A percentile compares a stretch with the other conserved stretches of the same genome.
phyloP scores from a whole-genome alignment of 495 filamentous ascomycete genomes.

The Aspergillus bridgeri region DNA sequence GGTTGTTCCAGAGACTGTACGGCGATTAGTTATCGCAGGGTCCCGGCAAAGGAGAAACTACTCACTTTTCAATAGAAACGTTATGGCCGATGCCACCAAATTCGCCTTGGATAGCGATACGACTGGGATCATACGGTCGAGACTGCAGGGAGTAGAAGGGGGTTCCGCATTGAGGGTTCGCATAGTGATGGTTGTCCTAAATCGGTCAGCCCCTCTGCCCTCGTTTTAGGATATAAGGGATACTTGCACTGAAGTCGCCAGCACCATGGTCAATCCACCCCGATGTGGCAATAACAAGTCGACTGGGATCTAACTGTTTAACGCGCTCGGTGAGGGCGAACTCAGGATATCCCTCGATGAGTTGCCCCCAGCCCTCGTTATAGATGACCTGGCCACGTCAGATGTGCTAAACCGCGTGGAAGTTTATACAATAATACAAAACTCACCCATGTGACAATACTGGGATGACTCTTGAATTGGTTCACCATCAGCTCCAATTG shows the following conservation, averaged over 20 bases:
- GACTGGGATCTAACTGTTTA: slow-evolving; percentile 54
- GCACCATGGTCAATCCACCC: slow-evolving; percentile 63
- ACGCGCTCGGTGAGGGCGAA: slow-evolving; percentile 52
- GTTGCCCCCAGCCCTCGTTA: slow-evolving; percentile 70
- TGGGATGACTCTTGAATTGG: slow-evolving; percentile 60
- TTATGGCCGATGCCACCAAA: slow-evolving; percentile 65
- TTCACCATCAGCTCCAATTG: slow-evolving; percentile 59
- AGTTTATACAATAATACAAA: not conserved
- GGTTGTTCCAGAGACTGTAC: slow-evolving; percentile 54
- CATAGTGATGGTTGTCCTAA: slow-evolving; percentile 68
- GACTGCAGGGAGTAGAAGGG: slow-evolving; percentile 57
- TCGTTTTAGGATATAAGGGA: too few species aligned
- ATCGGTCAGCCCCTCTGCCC: slow-evolving; percentile 7
- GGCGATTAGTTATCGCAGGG: not conserved
- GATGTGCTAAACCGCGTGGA: not conserved
- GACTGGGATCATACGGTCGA: slow-evolving; percentile 53
- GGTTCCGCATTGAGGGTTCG: slow-evolving; percentile 65
- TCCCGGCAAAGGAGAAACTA: slow-evolving; percentile 1
- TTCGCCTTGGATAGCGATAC: slow-evolving; percentile 66
- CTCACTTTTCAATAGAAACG: slow-evolving; percentile 51
- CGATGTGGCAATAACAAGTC: slow-evolving; percentile 56
- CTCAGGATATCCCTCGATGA: slow-evolving; percentile 47
- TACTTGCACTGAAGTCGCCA: slow-evolving; percentile 50
- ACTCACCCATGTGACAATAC: slow-evolving; percentile 51
- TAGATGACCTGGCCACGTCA: slow-evolving; percentile 52